Conservation (phyloP, 2,329 filamentous ascomycete species). For the Lachnellula cervina region DNA sequence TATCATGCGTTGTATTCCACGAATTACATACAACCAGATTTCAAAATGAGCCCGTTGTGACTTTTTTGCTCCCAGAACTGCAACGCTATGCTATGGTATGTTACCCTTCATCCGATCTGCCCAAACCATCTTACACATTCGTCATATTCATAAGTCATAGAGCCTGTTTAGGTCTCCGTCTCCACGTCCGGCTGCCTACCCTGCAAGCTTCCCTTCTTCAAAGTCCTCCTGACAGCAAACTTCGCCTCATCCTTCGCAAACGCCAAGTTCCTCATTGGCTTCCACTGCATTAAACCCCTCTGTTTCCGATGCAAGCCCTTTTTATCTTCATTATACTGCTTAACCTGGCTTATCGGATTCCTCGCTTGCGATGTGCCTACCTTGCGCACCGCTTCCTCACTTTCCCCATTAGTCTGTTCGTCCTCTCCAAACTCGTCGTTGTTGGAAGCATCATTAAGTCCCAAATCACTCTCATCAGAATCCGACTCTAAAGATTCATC, state of each 20-base stretch:
- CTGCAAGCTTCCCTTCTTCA: slow-evolving; percentile 69
- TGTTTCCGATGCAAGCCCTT: slow-evolving; percentile 80
- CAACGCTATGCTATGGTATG: no score
- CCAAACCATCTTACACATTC: no score
- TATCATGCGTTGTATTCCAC: no score
- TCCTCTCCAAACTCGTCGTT: slow-evolving; percentile 4
- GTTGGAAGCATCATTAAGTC: slow-evolving; percentile 50
- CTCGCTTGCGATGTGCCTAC: slow-evolving; percentile 29
- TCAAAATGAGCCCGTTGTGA: no score
- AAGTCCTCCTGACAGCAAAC: slow-evolving; percentile 70
- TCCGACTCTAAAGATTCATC: slow-evolving; percentile 21
- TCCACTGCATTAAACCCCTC: slow-evolving; percentile 92
- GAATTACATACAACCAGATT: no score
- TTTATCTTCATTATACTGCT: slow-evolving; percentile 62
- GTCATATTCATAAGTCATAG: no score
- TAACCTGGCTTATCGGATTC: slow-evolving; percentile 52
- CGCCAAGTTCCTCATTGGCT: slow-evolving; percentile 74
- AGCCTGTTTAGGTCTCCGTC: slow-evolving; percentile 23
- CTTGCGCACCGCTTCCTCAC: neutral
- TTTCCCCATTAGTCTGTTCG: neutral
- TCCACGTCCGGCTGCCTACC: slow-evolving; percentile 67
- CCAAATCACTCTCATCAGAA: slow-evolving; percentile 42
- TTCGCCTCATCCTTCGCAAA: slow-evolving; percentile 87
- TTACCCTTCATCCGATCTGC: neutral
- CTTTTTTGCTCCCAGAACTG: no score